Percentiles rank a stretch among this genome's conserved stretches.
Evolutionary conservation across 768 basidiomycete species (phyloP).

Genomic region (Tulasnella sp.): DNA sequence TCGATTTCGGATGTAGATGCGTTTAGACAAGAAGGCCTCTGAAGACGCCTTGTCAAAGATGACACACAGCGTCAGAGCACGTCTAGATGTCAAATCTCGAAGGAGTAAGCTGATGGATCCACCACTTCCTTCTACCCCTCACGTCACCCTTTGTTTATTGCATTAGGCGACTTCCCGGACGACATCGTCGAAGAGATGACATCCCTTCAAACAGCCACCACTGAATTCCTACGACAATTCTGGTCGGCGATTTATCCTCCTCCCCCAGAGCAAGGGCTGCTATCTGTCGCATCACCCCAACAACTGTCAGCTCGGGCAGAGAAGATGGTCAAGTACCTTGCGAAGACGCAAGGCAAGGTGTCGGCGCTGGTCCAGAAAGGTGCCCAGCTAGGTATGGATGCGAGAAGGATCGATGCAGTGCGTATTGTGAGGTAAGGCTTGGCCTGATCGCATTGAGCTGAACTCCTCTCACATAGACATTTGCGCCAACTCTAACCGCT

Average conservation of each 20-base stretch:
- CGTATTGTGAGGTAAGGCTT: constrained; percentile 29
- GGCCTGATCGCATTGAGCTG: background rate
- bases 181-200: constrained; percentile 70
- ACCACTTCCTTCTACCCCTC: background rate
- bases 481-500: constrained; percentile 63
- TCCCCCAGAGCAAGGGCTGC: constrained; percentile 41
- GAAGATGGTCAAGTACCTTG: constrained; percentile 80
- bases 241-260: constrained; percentile 84
- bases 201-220: constrained; percentile 84
- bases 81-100: constrained; percentile 51
- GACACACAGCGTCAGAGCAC: constrained; percentile 68
- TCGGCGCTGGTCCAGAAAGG: constrained; percentile 59
- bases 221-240: constrained; percentile 93
- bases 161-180: constrained; percentile 66
- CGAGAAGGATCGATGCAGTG: constrained; percentile 51
- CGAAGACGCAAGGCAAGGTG: constrained; percentile 72
- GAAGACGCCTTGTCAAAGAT: constrained; percentile 60
- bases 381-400: constrained; percentile 49
- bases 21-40: constrained; percentile 53
- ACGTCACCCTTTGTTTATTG: background rate
- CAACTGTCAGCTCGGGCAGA: constrained; percentile 68
- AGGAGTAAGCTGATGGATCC: constrained; percentile 49
- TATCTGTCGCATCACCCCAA: constrained; percentile 42
- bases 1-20: constrained; percentile 52
- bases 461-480: constrained; percentile 55